phyloP scores from a whole-genome alignment of 768 basidiomycete species.

The Suillus fuscotomentosus region DNA sequence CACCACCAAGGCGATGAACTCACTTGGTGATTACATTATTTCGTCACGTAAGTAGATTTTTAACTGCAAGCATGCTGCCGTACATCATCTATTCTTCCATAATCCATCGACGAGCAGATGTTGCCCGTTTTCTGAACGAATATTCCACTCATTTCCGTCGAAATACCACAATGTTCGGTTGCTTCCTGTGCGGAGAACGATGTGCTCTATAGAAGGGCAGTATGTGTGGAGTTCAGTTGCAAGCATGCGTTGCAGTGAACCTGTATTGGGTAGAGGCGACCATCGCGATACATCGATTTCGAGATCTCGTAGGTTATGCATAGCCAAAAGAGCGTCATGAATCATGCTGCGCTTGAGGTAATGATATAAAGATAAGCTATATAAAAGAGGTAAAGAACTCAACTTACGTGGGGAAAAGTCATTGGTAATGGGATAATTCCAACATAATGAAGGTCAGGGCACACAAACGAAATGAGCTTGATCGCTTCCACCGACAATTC shows the following conservation, averaged over 20 bases:
- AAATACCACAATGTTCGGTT: slow-evolving; percentile 28
- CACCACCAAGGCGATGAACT: slow-evolving; percentile 24
- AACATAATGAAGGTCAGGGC: slow-evolving; percentile 35
- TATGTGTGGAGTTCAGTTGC: slow-evolving; percentile 39
- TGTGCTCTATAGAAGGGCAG: slow-evolving; percentile 31
- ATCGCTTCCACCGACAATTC: slow-evolving; percentile 26
- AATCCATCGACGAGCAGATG: slow-evolving; percentile 26
- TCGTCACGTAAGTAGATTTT: slow-evolving; percentile 23
- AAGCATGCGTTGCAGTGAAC: slow-evolving; percentile 33
- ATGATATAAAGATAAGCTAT: slow-evolving; percentile 9
- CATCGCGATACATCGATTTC: slow-evolving; percentile 38
- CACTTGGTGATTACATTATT: slow-evolving; percentile 20
- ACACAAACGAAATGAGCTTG: slow-evolving; percentile 32
- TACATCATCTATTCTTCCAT: slow-evolving; percentile 26
- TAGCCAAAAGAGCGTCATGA: slow-evolving; percentile 31
- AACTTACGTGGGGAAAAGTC: slow-evolving; percentile 33
- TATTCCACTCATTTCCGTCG: slow-evolving; percentile 36
- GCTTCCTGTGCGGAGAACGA: slow-evolving; percentile 35
- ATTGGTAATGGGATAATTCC: slow-evolving; percentile 38
- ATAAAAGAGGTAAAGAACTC: slow-evolving; percentile 8
- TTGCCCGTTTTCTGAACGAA: slow-evolving; percentile 25
- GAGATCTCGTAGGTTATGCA: slow-evolving; percentile 33
- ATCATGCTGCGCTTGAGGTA: slow-evolving; percentile 30
- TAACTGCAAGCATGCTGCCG: slow-evolving; percentile 5
- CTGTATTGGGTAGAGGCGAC: slow-evolving; percentile 28